Evolutionary conservation across 345 rosid species (phyloP).

Genomic region (Eucalyptus marginata): DNA sequence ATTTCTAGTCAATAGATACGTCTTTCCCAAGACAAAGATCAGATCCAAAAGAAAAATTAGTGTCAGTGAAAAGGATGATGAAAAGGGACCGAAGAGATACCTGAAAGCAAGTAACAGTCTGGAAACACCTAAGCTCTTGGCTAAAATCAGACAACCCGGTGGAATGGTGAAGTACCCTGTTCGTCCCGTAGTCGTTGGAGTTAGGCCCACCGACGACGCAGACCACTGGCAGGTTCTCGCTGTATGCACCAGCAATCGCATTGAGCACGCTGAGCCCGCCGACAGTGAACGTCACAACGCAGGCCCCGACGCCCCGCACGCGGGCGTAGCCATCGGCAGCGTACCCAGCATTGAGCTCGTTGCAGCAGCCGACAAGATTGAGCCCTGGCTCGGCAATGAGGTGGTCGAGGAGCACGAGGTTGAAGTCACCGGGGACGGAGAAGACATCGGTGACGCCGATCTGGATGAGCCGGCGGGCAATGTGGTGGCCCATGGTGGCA

Average conservation of each 20-base stretch:
- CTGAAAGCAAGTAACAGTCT: constrained; percentile 66
- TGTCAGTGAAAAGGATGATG: neutral
- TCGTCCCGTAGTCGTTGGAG: constrained; percentile 78
- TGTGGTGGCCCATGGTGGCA: constrained; percentile 51
- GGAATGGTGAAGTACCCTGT: constrained; percentile 65
- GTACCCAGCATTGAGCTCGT: constrained; percentile 76
- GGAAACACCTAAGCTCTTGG: constrained; percentile 65
- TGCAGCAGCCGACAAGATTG: constrained; percentile 56
- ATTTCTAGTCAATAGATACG: neutral
- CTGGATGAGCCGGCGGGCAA: constrained; percentile 56
- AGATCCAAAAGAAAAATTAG: neutral
- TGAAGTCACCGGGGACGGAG: constrained; percentile 75
- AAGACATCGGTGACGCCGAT: constrained; percentile 39
- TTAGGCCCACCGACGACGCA: constrained; percentile 85
- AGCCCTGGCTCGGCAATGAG: constrained; percentile 65
- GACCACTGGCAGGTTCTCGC: constrained; percentile 66
- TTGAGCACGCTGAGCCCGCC: constrained; percentile 72
- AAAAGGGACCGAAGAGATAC: neutral
- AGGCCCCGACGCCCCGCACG: constrained; percentile 67
- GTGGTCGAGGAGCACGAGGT: constrained; percentile 66
- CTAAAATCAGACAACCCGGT: constrained; percentile 66
- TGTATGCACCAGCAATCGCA: constrained; percentile 74
- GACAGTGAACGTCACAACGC: constrained; percentile 70
- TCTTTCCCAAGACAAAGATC: neutral
- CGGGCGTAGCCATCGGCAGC: constrained; percentile 80